Base-by-base conservation (phyloP, 176 grass and related monocot species). In the Triticum dicoccoides region DNA sequence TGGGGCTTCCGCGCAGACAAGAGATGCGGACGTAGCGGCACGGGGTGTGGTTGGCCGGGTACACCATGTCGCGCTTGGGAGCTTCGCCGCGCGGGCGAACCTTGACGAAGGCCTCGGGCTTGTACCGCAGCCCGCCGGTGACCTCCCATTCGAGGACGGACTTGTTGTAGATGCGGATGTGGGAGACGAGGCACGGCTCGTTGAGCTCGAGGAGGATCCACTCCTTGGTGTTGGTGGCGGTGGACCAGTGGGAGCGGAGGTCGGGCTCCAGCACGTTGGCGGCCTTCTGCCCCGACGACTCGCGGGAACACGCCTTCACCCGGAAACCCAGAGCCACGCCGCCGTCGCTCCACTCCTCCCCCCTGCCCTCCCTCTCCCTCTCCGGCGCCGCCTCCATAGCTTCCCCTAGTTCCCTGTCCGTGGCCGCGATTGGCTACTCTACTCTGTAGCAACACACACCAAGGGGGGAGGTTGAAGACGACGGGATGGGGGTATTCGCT, bases 111-210 rank as follows among this genome's bases (percentile, higher is more conserved):
- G 96, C 84, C 30, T 98, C 96, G 17, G 96, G 96, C 93, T 95
- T 98, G 89, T 85, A 98, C 3, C 91, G 93, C 79, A 98, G 79
- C 5, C 96, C 96, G 21, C 88, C 93, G 32, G 91, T 94, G 84
- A 98, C 88, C 86, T 98, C 96, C 96, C 96, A 98, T 73, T 98
- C 93, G 24, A 94, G 88, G 77, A 98, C 96, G 76, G 96, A 95
- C 80, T 98, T 98, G 87, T 98, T 95, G 86, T 98, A 94, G 82
- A 98, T 95, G 86, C 93, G 87, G 77, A 95, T 78, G 29, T 98
- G 96, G 21, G 93, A 98, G 61, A 98, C 86, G 69, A 98, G 86
- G 89, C 96, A 98, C 49, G 93, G 61, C 80, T 98, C 93, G 77
- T 86, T 86, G 81, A 98, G 91, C 84, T 98, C 93, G 8, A 98